phyloP scores from a whole-genome alignment of 179 eudicot species.

The Silene noctiflora region DNA sequence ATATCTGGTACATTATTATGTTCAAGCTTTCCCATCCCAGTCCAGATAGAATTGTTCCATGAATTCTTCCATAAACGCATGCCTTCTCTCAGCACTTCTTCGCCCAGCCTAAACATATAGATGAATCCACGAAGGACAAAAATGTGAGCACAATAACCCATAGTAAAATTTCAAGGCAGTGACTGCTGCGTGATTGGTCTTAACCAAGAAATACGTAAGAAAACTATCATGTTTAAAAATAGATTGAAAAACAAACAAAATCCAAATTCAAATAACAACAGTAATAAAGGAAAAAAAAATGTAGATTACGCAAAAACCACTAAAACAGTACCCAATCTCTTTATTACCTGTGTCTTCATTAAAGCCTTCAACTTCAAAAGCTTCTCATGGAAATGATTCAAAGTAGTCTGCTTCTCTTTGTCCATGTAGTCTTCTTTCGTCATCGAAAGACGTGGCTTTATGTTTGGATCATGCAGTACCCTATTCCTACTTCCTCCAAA shows the following conservation, averaged over 20 bases:
- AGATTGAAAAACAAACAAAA: too few relatives aligned
- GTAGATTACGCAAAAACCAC: background rate
- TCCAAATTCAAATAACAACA: too few relatives aligned
- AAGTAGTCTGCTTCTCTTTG: conserved; percentile 74
- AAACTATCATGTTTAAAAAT: too few relatives aligned
- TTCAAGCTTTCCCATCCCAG: conserved; percentile 76
- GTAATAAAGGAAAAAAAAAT: too few relatives aligned
- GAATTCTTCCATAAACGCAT: conserved; percentile 91
- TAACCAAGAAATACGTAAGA: too few relatives aligned
- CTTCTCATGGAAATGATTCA: conserved; percentile 96
- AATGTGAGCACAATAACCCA: background rate
- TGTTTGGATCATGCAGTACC: conserved; percentile 69
- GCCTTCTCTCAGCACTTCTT: conserved; percentile 78
- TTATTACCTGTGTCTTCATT: conserved; percentile 82
- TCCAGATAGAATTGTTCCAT: conserved; percentile 76
- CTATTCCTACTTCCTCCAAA: conserved; percentile 89
- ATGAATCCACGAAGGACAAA: background rate
- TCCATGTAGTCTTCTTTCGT: conserved; percentile 80
- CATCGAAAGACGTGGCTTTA: conserved; percentile 62
- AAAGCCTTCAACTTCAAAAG: conserved; percentile 79
- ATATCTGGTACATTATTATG: conserved; percentile 9
- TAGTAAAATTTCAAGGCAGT: background rate
- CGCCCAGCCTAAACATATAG: conserved; percentile 63
- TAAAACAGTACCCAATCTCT: background rate
- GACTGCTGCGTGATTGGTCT: too few relatives aligned